Percentiles rank a stretch among this genome's conserved stretches.
Evolutionary conservation across 495 filamentous ascomycete species (phyloP).

Genomic region (Neurospora sp.): DNA sequence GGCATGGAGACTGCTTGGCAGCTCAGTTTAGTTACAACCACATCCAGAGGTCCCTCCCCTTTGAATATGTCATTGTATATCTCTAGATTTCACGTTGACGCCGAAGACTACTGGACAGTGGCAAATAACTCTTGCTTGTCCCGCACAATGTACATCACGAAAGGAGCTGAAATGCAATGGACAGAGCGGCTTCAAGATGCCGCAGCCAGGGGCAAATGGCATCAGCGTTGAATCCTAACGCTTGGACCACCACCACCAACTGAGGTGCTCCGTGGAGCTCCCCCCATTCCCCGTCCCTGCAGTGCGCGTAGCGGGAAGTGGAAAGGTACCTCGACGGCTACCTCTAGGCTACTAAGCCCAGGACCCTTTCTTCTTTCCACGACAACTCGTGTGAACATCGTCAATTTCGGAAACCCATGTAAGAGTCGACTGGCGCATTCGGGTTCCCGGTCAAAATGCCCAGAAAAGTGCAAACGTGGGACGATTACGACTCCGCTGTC

Average conservation of each 20-base stretch:
- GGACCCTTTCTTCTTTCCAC: neutral
- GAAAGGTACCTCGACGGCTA: neutral
- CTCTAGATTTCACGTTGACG: neutral
- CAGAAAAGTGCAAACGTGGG: constrained; percentile 39
- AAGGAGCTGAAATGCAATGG: no score
- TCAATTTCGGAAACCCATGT: neutral
- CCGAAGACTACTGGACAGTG: neutral
- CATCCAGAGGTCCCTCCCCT: neutral
- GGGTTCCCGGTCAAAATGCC: constrained; percentile 24
- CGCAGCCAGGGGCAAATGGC: neutral
- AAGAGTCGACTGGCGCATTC: neutral
- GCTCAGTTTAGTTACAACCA: neutral
- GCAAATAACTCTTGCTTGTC: neutral
- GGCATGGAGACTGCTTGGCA: neutral
- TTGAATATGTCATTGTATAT: neutral
- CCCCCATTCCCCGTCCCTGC: neutral
- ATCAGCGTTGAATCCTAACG: neutral
- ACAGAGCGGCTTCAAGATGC: neutral
- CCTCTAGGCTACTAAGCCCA: neutral
- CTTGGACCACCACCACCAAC: neutral
- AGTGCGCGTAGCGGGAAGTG: neutral
- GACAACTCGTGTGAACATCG: neutral
- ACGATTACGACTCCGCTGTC: constrained; percentile 45
- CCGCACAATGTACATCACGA: no score
- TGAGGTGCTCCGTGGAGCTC: neutral